phyloP scores from a whole-genome alignment of 2,329 filamentous ascomycete species.

The Sclerotinia subarctica region DNA sequence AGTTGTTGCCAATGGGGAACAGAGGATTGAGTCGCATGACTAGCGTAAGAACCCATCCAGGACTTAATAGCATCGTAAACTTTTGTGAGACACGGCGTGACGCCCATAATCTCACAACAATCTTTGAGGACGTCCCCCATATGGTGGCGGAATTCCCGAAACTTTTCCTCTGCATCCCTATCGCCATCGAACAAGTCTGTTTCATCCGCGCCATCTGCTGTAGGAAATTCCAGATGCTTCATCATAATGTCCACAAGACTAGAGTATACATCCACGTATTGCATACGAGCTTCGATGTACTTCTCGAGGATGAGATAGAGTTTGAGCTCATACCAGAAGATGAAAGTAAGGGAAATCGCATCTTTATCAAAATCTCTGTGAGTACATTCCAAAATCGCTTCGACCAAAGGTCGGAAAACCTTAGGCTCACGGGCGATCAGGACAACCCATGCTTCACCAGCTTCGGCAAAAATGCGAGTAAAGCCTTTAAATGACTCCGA shows the following conservation, averaged over 20 bases:
- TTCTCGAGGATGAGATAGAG: slow-evolving; percentile 89
- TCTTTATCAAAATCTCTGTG: slow-evolving; percentile 84
- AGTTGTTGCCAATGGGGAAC: slow-evolving; percentile 96
- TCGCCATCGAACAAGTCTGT: slow-evolving; percentile 92
- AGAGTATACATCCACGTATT: slow-evolving; percentile 78
- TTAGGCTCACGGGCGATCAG: slow-evolving; percentile 79
- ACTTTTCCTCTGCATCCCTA: slow-evolving; percentile 92
- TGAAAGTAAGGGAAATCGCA: slow-evolving; percentile 89
- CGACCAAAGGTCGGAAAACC: slow-evolving; percentile 81
- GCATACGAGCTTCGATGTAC: slow-evolving; percentile 76
- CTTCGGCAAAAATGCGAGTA: slow-evolving; percentile 87
- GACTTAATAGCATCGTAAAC: slow-evolving; percentile 79
- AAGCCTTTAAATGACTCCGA: slow-evolving; percentile 81
- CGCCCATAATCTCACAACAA: slow-evolving; percentile 92
- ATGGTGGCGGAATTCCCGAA: slow-evolving; percentile 90
- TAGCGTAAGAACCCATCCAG: slow-evolving; percentile 82
- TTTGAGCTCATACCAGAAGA: slow-evolving; percentile 98
- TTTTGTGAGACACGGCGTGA: slow-evolving; percentile 86
- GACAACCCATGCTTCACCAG: slow-evolving; percentile 91
- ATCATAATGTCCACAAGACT: slow-evolving; percentile 92
- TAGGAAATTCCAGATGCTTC: slow-evolving; percentile 82
- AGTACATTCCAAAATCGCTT: slow-evolving; percentile 88
- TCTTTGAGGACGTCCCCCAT: slow-evolving; percentile 99
- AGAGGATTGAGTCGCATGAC: slow-evolving; percentile 66
- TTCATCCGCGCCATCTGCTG: slow-evolving; percentile 63